phyloP scores from a whole-genome alignment of 2,329 filamentous ascomycete species.

The Claviceps maximensis region DNA sequence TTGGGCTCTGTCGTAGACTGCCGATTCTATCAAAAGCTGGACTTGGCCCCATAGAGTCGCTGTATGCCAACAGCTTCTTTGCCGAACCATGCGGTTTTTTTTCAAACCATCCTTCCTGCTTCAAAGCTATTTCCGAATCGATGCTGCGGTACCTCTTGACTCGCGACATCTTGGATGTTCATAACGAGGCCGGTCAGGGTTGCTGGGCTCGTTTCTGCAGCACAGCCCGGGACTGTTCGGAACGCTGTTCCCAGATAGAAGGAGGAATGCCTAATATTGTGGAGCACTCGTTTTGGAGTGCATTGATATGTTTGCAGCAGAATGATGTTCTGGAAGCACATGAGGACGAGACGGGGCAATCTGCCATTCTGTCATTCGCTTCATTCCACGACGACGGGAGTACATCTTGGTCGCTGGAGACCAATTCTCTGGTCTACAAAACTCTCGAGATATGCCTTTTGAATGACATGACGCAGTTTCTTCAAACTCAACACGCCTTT shows the following conservation, averaged over 20 bases:
- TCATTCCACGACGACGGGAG: neutral
- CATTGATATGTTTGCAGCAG: neutral
- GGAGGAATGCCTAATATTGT: neutral
- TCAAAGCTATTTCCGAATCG: conserved; percentile 6
- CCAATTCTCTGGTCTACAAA: neutral
- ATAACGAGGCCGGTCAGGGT: conserved; percentile 8
- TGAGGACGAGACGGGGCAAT: conserved; percentile 2
- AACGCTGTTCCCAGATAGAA: neutral
- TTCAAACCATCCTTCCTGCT: conserved; percentile 14
- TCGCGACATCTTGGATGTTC: conserved; percentile 10
- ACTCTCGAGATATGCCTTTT: neutral
- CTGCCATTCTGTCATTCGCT: conserved; percentile 3
- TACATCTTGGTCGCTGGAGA: neutral
- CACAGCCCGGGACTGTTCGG: neutral
- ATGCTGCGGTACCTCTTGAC: conserved; percentile 13
- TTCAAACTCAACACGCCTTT: neutral
- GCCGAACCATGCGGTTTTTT: neutral
- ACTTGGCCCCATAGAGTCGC: conserved; percentile 16
- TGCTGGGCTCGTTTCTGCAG: conserved; percentile 17
- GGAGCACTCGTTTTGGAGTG: neutral
- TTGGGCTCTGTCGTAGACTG: conserved; percentile 9
- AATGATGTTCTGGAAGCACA: neutral
- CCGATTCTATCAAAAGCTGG: conserved; percentile 8
- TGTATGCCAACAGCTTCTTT: conserved; percentile 14
- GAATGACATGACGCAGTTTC: neutral